These are phyloP conservation scores for Thielaviopsis cerberus DNA, from an alignment of 2,329 filamentous ascomycete genomes.

Conservation along the genomic window DNA sequence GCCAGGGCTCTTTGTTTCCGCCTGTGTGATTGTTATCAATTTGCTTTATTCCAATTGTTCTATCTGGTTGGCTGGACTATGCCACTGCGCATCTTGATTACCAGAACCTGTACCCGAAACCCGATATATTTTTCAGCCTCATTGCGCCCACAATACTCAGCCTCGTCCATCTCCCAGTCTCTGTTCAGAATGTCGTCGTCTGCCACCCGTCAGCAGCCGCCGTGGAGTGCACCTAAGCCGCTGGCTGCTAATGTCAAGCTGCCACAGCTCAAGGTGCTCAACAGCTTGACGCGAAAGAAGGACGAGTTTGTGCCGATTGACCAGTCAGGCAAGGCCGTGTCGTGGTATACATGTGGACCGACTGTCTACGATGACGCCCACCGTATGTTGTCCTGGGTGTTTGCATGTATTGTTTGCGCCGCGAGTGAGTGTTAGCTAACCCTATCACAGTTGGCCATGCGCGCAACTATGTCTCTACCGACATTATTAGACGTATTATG, in stretches of 20 bases:
- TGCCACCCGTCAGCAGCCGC: constrained; percentile 11
- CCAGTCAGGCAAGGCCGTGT: constrained; percentile 10
- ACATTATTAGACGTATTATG: constrained; percentile 70
- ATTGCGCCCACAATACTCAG: neutral
- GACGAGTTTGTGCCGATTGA: constrained; percentile 12
- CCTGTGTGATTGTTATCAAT: neutral
- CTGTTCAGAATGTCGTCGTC: constrained; percentile 8
- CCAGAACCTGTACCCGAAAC: neutral
- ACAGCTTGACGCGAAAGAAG: constrained; percentile 12
- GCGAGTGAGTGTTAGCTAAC: neutral
- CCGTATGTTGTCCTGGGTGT: constrained; percentile 14
- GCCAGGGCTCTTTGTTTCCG: neutral
- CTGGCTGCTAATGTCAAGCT: constrained; percentile 6
- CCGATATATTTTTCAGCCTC: neutral
- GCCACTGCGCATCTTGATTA: neutral
- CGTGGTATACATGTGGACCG: constrained; percentile 61
- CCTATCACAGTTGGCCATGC: constrained; percentile 45
- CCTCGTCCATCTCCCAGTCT: neutral
- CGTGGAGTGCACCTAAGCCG: constrained; percentile 7
- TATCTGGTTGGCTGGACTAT: neutral
- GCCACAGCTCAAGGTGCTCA: constrained; percentile 10
- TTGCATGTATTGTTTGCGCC: neutral
- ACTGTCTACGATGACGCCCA: constrained; percentile 72
- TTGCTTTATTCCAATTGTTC: neutral
- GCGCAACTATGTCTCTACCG: constrained; percentile 76